These are phyloP conservation scores for Boletus sp. DNA, from an alignment of 768 basidiomycete genomes.

Conservation along the genomic window DNA sequence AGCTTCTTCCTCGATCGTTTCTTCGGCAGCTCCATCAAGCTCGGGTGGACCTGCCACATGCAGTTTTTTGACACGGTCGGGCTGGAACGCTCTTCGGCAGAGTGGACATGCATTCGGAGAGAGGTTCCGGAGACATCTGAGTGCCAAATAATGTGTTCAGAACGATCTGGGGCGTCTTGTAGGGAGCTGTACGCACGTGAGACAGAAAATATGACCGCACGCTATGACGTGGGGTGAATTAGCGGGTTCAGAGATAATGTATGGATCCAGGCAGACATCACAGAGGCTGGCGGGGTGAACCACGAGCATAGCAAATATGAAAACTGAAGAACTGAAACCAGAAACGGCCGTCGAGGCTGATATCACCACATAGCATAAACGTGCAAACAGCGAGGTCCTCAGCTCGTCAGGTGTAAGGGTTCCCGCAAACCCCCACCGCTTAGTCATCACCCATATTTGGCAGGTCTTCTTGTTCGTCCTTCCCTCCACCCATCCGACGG, in stretches of 20 bases:
- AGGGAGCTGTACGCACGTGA: slow-evolving; percentile 47
- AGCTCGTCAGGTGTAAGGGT: slow-evolving; percentile 19
- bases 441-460: slow-evolving; percentile 23
- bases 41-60: slow-evolving; percentile 53
- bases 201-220: slow-evolving; percentile 77
- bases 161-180: slow-evolving; percentile 12
- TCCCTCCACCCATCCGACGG: too few species aligned
- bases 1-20: slow-evolving; percentile 41
- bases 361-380: slow-evolving; percentile 35
- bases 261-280: slow-evolving; percentile 71
- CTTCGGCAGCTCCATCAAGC: slow-evolving; percentile 33
- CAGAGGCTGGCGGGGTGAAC: slow-evolving; percentile 69
- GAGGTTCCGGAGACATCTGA: slow-evolving; percentile 54
- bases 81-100: slow-evolving; percentile 58
- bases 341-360: slow-evolving; percentile 25
- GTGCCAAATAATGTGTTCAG: slow-evolving; percentile 3
- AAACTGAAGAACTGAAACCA: slow-evolving; percentile 22
- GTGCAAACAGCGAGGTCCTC: slow-evolving; percentile 24
- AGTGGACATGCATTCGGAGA: slow-evolving; percentile 57
- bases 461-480: slow-evolving; percentile 16
- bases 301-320: slow-evolving; percentile 47
- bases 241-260: slow-evolving; percentile 42
- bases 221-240: slow-evolving; percentile 67
- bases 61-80: slow-evolving; percentile 61
- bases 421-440: slow-evolving; percentile 12